Conservation (phyloP, 2,329 filamentous ascomycete species). For the Fusarium siculi region DNA sequence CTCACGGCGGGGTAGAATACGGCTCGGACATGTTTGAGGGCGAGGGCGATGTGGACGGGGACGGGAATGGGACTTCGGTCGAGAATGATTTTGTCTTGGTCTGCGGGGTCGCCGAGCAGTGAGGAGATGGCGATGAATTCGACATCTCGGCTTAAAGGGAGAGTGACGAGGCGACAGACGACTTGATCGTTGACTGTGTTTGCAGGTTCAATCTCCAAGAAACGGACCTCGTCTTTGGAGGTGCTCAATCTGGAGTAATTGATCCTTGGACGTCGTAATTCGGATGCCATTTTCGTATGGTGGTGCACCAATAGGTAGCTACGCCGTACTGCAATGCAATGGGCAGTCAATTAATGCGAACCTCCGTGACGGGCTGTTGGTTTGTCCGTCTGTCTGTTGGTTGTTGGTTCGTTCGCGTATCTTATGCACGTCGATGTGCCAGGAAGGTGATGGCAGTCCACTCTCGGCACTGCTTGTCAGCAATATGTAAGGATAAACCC, state of each 20-base stretch:
- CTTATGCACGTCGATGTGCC: not conserved
- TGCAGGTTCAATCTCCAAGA: slow-evolving; percentile 48
- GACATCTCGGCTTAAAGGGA: slow-evolving; percentile 39
- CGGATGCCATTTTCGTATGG: slow-evolving; percentile 18
- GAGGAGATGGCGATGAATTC: slow-evolving; percentile 48
- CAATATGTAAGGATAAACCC: slow-evolving; percentile 4
- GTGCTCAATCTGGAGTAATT: slow-evolving; percentile 29
- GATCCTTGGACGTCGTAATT: slow-evolving; percentile 13
- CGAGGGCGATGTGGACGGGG: slow-evolving; percentile 45
- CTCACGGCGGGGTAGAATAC: slow-evolving; percentile 46
- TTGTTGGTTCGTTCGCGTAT: not conserved
- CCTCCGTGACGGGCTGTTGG: not conserved
- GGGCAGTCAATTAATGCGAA: not conserved
- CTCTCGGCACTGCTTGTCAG: not conserved
- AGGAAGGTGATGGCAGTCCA: not conserved
- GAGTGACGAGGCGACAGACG: slow-evolving; percentile 49
- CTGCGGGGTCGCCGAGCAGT: slow-evolving; percentile 44
- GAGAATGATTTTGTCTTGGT: slow-evolving; percentile 46
- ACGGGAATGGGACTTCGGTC: slow-evolving; percentile 43
- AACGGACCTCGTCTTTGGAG: slow-evolving; percentile 44
- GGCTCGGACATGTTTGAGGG: slow-evolving; percentile 47
- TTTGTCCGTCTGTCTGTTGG: not conserved
- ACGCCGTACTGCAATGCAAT: not conserved
- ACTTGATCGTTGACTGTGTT: slow-evolving; percentile 44
- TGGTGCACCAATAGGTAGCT: not conserved